These are phyloP conservation scores for Cubamyces lactineus DNA, from an alignment of 768 basidiomycete genomes.

Conservation along the genomic window DNA sequence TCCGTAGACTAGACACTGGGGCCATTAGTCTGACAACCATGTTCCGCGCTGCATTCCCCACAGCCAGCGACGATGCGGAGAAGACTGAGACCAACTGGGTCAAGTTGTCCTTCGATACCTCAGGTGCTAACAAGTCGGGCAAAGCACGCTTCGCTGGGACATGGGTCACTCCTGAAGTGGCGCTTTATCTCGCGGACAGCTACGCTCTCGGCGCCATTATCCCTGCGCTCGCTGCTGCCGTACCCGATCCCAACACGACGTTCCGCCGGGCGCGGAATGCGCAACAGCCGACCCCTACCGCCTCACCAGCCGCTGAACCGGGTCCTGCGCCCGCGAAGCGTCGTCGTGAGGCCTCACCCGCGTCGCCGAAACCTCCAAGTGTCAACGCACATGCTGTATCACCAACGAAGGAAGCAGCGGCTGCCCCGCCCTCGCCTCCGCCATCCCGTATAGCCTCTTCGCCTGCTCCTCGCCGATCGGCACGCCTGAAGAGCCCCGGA, in stretches of 20 bases:
- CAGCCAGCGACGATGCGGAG: slow-evolving; percentile 75
- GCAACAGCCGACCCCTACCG: slow-evolving; percentile 35
- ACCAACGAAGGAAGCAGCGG: slow-evolving; percentile 33
- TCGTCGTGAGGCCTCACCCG: slow-evolving; percentile 63
- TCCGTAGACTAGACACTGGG: slow-evolving; percentile 91
- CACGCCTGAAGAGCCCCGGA: slow-evolving; percentile 47
- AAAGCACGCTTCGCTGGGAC: slow-evolving; percentile 85
- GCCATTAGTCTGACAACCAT: slow-evolving; percentile 93
- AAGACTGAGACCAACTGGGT: slow-evolving; percentile 83
- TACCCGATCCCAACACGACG: slow-evolving; percentile 74
- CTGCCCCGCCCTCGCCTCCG: slow-evolving; percentile 21
- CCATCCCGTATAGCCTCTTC: slow-evolving; percentile 26
- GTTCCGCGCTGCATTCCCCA: slow-evolving; percentile 94
- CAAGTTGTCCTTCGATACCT: slow-evolving; percentile 73
- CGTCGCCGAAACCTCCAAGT: slow-evolving; percentile 23
- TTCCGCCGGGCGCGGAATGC: slow-evolving; percentile 74
- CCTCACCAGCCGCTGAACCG: slow-evolving; percentile 38
- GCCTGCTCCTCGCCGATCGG: slow-evolving; percentile 44
- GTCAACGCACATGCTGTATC: slow-evolving; percentile 18
- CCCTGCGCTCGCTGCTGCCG: slow-evolving; percentile 65
- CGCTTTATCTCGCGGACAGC: slow-evolving; percentile 64
- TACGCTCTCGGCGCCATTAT: slow-evolving; percentile 70
- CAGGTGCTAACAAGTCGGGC: slow-evolving; percentile 65
- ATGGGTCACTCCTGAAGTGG: slow-evolving; percentile 75
- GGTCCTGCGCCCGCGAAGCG: slow-evolving; percentile 58